Base-by-base conservation (phyloP, 345 rosid species). In the Fremontodendron californicum region DNA sequence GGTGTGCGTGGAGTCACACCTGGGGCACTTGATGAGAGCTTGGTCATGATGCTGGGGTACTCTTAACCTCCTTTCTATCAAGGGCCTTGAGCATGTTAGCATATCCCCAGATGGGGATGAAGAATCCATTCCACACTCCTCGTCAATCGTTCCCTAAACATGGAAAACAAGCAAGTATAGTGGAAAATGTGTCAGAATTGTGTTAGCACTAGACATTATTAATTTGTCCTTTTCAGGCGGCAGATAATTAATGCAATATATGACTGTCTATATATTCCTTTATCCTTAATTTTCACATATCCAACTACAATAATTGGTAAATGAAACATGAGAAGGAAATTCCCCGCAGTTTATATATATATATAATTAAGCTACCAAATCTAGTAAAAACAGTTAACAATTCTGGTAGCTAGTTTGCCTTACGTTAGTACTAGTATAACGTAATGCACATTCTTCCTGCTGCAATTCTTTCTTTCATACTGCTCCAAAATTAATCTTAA, bases 1-100 rank as follows among this genome's bases (percentile, higher is more conserved):
- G 80, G 98, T 94, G 89, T 90, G 93, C 7, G 96, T 79, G 5
- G 97, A 94, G 73, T 94, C 97, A 69, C 98, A 94, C 81, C 98
- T 86, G 1, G 98, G 98, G 66, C 98, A 94, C 71, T 94, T 94
- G 25, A 92, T 94, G 25, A 92, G 89, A 54, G 97, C 91, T 75
- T 90, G 97, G 87, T 92, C 98, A 23, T 89, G 97, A 23, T 89
- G 97, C 33, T 73, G 98, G 27, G 98, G n/a, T n/a, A n/a, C 94
- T 80, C 97, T 85, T n/a, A 94, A 89, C 86, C 97, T 90, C 78
- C 98, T 85, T 82, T 94, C 98, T 79, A 94, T 91, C 77, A 94
- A 77, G 7, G 96, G 98, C 88, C 98, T 86, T n/a, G 93, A 85
- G 79, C 94, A 84, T 71, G 91, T 82, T 21, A 92, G 89, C 91